These are phyloP conservation scores for Salix koriyanagi DNA, from an alignment of 345 rosid genomes.

Conservation along the genomic window DNA sequence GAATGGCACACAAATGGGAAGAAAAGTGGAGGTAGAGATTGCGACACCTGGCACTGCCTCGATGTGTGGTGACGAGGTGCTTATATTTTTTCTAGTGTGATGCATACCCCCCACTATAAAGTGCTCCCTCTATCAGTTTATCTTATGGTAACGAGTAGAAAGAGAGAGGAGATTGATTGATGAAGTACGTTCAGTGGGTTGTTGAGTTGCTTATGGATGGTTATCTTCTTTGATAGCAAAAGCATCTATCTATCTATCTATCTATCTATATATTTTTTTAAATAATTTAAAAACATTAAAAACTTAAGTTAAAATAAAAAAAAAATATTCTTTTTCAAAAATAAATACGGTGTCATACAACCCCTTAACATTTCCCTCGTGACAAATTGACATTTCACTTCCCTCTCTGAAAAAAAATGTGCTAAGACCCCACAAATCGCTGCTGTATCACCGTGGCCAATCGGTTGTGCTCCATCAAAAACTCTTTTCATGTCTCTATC, in stretches of 20 bases:
- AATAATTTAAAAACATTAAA: too few relatives aligned
- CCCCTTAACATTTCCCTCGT: background rate
- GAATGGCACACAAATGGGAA: background rate
- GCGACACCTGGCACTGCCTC: conserved; percentile 20
- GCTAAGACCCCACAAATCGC: conserved; percentile 9
- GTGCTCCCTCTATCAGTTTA: conserved; percentile 3
- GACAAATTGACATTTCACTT: background rate
- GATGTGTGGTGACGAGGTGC: conserved; percentile 13
- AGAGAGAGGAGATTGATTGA: background rate
- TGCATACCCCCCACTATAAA: conserved; percentile 17
- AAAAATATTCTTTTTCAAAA: too few relatives aligned
- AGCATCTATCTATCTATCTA: background rate
- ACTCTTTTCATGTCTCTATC: conserved; percentile 9
- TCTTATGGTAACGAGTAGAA: background rate
- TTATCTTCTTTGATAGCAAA: conserved; percentile 19
- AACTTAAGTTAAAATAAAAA: too few relatives aligned
- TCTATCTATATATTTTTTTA: too few relatives aligned
- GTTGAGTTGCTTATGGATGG: conserved; percentile 12
- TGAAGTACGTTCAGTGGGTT: conserved; percentile 2
- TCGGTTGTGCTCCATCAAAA: background rate
- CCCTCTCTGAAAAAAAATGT: background rate
- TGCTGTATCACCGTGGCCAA: background rate
- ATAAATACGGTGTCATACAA: too few relatives aligned
- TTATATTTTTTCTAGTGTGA: conserved; percentile 15
- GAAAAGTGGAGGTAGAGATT: conserved; percentile 8